These are phyloP conservation scores for Trichomonascus vanleenenianus DNA, from an alignment of 805 yeast genomes.

Conservation along the genomic window DNA sequence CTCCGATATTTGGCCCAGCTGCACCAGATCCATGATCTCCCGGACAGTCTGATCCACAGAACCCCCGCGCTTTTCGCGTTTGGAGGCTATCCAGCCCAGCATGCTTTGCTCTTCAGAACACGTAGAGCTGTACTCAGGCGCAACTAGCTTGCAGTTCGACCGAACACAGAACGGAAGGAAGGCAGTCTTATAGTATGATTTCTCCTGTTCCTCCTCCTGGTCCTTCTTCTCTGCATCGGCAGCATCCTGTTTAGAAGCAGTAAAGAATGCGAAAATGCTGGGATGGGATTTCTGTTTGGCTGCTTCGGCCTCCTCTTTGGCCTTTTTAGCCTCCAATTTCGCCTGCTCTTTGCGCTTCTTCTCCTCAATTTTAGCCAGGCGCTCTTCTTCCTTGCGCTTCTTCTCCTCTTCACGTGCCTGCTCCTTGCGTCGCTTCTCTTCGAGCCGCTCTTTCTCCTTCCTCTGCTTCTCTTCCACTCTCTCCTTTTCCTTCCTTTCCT, in stretches of 20 bases:
- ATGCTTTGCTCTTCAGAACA: background rate
- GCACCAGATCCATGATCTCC: slow-evolving; percentile 17
- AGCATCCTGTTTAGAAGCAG: background rate
- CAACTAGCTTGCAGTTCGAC: slow-evolving; percentile 18
- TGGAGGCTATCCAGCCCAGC: slow-evolving; percentile 4
- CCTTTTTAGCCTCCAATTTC: slow-evolving; percentile 8
- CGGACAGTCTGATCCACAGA: slow-evolving; percentile 14
- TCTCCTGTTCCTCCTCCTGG: slow-evolving; percentile 2
- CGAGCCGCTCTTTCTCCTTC: slow-evolving; percentile 15
- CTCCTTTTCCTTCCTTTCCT: slow-evolving; percentile 11
- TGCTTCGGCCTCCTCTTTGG: slow-evolving; percentile 18
- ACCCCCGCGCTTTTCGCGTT: slow-evolving; percentile 16
- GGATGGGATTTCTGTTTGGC: slow-evolving; percentile 2
- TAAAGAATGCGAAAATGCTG: background rate
- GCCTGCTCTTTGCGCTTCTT: slow-evolving; percentile 17
- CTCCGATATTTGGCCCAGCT: slow-evolving; percentile 15
- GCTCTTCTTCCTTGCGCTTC: slow-evolving; percentile 18
- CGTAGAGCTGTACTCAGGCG: background rate
- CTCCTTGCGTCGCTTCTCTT: slow-evolving; percentile 14
- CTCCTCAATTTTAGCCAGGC: slow-evolving; percentile 13
- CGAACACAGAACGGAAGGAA: slow-evolving; percentile 30
- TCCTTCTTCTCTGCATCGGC: slow-evolving; percentile 2
- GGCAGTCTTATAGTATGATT: slow-evolving; percentile 21
- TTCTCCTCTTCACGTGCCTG: slow-evolving; percentile 17
- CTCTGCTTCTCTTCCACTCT: slow-evolving; percentile 16